These are phyloP conservation scores for Licmophora abbreviata DNA, from an alignment of 108 stramenopile genomes.

Conservation along the genomic window DNA sequence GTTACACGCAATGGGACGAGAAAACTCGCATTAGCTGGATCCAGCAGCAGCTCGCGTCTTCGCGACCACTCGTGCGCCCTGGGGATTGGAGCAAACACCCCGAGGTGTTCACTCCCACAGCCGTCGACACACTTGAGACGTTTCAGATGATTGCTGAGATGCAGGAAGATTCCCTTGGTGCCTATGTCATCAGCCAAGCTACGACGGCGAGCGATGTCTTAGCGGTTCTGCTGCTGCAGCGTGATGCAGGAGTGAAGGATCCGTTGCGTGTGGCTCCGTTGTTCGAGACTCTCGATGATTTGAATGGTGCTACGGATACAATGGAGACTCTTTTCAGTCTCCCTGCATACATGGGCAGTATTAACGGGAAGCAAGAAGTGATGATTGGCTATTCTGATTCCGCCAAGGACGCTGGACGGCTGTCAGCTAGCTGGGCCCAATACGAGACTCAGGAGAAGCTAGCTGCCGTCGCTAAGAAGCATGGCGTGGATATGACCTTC, in stretches of 20 bases:
- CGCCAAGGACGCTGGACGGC: slow-evolving; percentile 95
- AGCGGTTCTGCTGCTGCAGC: slow-evolving; percentile 87
- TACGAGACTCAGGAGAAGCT: slow-evolving; percentile 89
- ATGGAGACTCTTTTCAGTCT: slow-evolving; percentile 79
- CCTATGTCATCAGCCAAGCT: slow-evolving; percentile 95
- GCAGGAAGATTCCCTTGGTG: slow-evolving; percentile 80
- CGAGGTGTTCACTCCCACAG: slow-evolving; percentile 53
- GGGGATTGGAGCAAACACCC: slow-evolving; percentile 62
- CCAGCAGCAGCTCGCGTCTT: slow-evolving; percentile 70
- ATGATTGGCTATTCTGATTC: slow-evolving; percentile 98
- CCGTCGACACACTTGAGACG: slow-evolving; percentile 69
- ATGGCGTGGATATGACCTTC: slow-evolving; percentile 68
- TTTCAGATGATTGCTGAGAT: slow-evolving; percentile 80
- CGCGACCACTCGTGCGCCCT: slow-evolving; percentile 81
- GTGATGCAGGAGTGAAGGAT: slow-evolving; percentile 89
- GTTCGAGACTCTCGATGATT: slow-evolving; percentile 94
- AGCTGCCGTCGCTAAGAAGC: slow-evolving; percentile 53
- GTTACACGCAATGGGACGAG: slow-evolving; percentile 88
- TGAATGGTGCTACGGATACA: slow-evolving; percentile 84
- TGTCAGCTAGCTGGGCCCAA: slow-evolving; percentile 94
- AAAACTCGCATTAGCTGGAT: slow-evolving; percentile 86
- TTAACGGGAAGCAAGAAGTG: slow-evolving; percentile 87
- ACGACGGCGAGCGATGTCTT: slow-evolving; percentile 89
- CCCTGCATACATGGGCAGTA: slow-evolving; percentile 81
- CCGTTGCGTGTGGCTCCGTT: slow-evolving; percentile 93